These are phyloP conservation scores for Candida boleticola DNA, from an alignment of 805 yeast genomes.

Conservation along the genomic window DNA sequence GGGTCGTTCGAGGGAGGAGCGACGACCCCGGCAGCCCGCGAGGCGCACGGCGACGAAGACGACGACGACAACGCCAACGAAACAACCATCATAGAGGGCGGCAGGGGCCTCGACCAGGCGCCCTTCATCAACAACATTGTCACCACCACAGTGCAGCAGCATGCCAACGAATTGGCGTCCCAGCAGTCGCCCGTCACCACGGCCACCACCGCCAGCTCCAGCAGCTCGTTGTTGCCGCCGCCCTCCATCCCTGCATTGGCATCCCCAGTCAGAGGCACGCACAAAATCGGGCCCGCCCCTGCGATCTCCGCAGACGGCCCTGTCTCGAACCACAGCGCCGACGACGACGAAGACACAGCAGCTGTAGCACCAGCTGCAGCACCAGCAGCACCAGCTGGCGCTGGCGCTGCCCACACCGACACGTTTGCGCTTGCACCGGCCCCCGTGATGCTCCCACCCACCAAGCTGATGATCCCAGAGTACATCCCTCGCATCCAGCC, in stretches of 20 bases:
- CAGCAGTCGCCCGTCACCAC: neutral
- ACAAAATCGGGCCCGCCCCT: too few relatives aligned
- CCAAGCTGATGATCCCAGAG: constrained; percentile 4
- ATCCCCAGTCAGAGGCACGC: neutral
- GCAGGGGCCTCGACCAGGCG: neutral
- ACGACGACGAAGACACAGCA: neutral
- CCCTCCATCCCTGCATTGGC: neutral
- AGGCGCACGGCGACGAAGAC: neutral
- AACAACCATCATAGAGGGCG: neutral
- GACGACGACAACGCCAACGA: constrained; percentile 2
- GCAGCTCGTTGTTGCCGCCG: neutral
- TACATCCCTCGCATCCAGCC: constrained; percentile 3
- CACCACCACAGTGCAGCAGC: neutral
- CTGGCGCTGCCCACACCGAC: neutral
- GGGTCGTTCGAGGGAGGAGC: neutral
- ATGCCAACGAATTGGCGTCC: neutral
- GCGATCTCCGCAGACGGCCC: neutral
- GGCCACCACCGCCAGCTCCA: neutral
- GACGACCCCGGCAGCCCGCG: neutral
- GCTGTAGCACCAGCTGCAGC: neutral
- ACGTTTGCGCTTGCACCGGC: neutral
- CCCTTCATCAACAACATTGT: too few relatives aligned
- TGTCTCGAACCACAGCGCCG: constrained; percentile 1
- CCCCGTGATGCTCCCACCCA: neutral
- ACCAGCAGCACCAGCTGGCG: neutral